Conservation (phyloP, 31 red algal genomes). For the Porphyra umbilicalis region DNA sequence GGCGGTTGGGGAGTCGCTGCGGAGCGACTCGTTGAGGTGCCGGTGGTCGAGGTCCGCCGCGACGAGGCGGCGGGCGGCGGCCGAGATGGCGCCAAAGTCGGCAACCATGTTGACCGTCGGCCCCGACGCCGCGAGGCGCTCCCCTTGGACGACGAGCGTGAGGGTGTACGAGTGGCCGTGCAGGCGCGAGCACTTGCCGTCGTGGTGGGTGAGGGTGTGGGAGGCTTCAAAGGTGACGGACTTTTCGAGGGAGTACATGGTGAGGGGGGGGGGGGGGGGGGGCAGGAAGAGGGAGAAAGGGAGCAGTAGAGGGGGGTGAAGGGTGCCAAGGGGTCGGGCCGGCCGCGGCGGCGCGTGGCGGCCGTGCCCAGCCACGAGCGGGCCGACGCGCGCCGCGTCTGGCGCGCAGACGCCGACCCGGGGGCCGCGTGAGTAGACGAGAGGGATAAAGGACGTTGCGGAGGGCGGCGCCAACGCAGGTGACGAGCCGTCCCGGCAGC, state of each 20-base stretch:
- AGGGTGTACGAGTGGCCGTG: conserved; percentile 90
- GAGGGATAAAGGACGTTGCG: too few species aligned
- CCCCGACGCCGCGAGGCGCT: conserved; percentile 31
- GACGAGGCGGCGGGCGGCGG: conserved; percentile 19
- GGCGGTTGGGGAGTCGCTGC: conserved; percentile 79
- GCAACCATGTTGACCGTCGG: conserved; percentile 58
- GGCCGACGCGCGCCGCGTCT: too few species aligned
- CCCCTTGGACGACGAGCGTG: conserved; percentile 23
- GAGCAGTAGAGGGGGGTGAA: background rate
- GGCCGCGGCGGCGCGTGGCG: too few species aligned
- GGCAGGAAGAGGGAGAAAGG: background rate
- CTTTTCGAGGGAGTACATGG: conserved; percentile 65
- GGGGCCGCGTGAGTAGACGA: too few species aligned
- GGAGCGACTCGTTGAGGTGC: conserved; percentile 75
- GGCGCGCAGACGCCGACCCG: too few species aligned
- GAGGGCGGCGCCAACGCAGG: too few species aligned
- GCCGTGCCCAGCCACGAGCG: too few species aligned
- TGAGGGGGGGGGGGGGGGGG: background rate
- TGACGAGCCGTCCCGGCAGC: too few species aligned
- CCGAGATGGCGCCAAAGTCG: conserved; percentile 70
- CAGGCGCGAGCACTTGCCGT: conserved; percentile 72
- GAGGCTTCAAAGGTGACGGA: conserved; percentile 79
- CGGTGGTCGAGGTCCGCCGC: conserved; percentile 68
- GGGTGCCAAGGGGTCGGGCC: too few species aligned
- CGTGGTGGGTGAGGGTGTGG: conserved; percentile 69